These are phyloP conservation scores for Fagopyrum esculentum DNA, from an alignment of 148 eudicot species.

Conservation along the genomic window DNA sequence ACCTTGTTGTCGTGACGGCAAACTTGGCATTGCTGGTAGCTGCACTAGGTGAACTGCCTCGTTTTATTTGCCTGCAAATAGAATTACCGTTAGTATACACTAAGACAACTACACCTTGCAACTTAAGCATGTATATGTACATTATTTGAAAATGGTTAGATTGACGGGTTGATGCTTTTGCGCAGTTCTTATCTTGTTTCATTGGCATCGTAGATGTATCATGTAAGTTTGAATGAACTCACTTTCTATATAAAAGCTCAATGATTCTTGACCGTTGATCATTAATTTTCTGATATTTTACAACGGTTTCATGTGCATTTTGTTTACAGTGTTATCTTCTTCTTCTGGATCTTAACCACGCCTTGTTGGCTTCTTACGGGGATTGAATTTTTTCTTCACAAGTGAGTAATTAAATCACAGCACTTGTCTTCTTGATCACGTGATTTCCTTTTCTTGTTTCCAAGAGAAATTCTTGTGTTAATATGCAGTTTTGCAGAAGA, in stretches of 20 bases:
- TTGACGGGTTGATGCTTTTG: slow-evolving; percentile 38
- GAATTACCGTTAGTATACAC: background rate
- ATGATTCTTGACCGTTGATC: background rate
- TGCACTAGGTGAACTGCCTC: slow-evolving; percentile 40
- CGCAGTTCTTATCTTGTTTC: slow-evolving; percentile 54
- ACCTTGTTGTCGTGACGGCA: slow-evolving; percentile 41
- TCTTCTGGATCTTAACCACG: slow-evolving; percentile 40
- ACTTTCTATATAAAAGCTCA: too few relatives aligned
- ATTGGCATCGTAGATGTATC: slow-evolving; percentile 59
- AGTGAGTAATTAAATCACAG: slow-evolving; percentile 21
- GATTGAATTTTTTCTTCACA: slow-evolving; percentile 34
- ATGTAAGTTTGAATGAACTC: slow-evolving; percentile 33
- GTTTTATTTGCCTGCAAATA: slow-evolving; percentile 12
- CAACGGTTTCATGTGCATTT: background rate
- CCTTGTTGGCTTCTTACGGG: slow-evolving; percentile 45
- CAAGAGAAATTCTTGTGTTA: slow-evolving; percentile 21
- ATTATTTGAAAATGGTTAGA: slow-evolving; percentile 14
- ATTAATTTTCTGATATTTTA: background rate
- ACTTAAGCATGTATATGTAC: background rate
- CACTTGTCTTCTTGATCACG: background rate
- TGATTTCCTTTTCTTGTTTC: slow-evolving; percentile 3
- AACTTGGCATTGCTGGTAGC: slow-evolving; percentile 42
- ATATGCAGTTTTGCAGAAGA: slow-evolving; percentile 53
- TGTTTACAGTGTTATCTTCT: slow-evolving; percentile 25
- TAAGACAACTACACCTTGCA: background rate